These are phyloP conservation scores for Glutinoglossum americanum DNA, from an alignment of 495 filamentous ascomycete species.

Conservation along the genomic window DNA sequence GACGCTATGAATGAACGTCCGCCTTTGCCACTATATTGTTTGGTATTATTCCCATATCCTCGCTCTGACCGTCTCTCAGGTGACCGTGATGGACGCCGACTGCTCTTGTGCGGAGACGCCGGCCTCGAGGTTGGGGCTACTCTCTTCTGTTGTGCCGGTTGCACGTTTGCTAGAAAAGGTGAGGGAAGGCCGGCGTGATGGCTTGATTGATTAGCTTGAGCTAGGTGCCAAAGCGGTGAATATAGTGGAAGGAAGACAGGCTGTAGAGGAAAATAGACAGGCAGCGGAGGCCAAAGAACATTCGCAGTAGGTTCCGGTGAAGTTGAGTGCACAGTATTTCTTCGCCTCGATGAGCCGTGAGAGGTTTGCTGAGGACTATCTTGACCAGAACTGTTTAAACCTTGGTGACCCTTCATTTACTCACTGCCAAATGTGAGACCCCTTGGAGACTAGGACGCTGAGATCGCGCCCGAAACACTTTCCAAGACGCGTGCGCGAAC, in stretches of 20 bases:
- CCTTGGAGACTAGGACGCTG: neutral
- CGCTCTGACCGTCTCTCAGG: neutral
- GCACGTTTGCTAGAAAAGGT: neutral
- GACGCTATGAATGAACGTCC: neutral
- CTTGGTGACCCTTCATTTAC: slow-evolving; percentile 1
- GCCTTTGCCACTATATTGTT: neutral
- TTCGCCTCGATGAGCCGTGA: slow-evolving; percentile 1
- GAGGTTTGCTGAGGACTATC: neutral
- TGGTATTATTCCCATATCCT: slow-evolving; percentile 1
- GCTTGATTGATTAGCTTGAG: neutral
- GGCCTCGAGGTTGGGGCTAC: neutral
- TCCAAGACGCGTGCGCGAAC: neutral
- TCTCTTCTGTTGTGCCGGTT: neutral
- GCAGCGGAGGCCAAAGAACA: slow-evolving; percentile 1
- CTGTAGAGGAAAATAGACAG: slow-evolving; percentile 1
- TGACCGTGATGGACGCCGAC: neutral
- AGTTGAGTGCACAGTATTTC: slow-evolving; percentile 3
- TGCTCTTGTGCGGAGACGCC: neutral
- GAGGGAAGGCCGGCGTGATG: neutral
- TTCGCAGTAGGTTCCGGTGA: neutral
- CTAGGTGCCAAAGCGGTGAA: slow-evolving; percentile 2
- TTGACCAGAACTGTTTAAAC: neutral
- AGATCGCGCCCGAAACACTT: neutral
- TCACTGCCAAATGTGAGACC: neutral
- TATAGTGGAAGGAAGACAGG: slow-evolving; percentile 3